Evolutionary conservation across 2,329 filamentous ascomycete genomes (phyloP).

Genomic region (Achaetomium macrosporum): DNA sequence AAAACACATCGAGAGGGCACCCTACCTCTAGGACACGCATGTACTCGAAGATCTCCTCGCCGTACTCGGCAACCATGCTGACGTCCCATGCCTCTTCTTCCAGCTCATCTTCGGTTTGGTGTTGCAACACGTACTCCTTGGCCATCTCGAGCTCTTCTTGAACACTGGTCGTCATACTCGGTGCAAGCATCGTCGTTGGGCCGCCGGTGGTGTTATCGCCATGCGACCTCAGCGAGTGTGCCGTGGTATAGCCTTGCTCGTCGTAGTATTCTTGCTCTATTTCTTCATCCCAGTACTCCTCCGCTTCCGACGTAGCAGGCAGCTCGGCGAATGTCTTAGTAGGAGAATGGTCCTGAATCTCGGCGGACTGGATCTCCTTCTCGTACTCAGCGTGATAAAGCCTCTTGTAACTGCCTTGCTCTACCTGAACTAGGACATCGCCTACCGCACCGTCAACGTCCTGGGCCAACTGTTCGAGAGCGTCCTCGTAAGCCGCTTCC

Average conservation of each 20-base stretch:
- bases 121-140: constrained; percentile 59
- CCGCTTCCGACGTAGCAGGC: constrained; percentile 42
- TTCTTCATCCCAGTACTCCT: constrained; percentile 75
- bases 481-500: constrained; percentile 41
- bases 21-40: constrained; percentile 82
- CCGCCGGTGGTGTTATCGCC: constrained; percentile 54
- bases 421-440: constrained; percentile 3
- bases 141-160: constrained; percentile 65
- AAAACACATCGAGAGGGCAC: background rate
- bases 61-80: constrained; percentile 96
- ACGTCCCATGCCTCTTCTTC: constrained; percentile 90
- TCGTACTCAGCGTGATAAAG: constrained; percentile 12
- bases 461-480: constrained; percentile 36
- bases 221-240: constrained; percentile 68
- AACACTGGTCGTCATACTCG: constrained; percentile 62
- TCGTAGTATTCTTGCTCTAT: constrained; percentile 52
- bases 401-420: constrained; percentile 6
- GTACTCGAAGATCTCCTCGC: constrained; percentile 91
- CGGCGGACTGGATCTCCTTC: background rate
- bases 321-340: constrained; percentile 15
- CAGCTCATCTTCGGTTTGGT: constrained; percentile 64
- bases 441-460: constrained; percentile 5
- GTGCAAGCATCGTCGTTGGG: constrained; percentile 59
- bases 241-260: constrained; percentile 69
- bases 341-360: constrained; percentile 26